Conservation (phyloP, 108 stramenopile genomes). For the Mayamaea pseudoterrestris region DNA sequence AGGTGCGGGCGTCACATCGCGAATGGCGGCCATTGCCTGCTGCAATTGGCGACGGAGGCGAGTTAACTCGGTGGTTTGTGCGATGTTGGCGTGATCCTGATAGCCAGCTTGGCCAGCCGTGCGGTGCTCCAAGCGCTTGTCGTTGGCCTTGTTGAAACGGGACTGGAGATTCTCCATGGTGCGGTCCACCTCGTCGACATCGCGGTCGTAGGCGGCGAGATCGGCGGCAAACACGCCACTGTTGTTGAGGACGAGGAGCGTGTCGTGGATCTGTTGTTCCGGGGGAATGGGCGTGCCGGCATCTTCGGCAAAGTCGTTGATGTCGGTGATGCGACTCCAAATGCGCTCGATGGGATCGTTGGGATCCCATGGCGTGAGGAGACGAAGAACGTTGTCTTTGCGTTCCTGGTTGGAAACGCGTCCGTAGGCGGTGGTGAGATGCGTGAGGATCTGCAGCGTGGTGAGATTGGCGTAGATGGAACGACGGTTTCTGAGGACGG, state of each 20-base stretch:
- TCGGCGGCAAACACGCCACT: background rate
- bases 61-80: slow-evolving; percentile 1
- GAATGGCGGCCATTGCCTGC: too few species aligned
- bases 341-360: slow-evolving; percentile 4
- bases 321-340: background rate
- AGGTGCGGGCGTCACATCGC: too few species aligned
- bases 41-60: background rate
- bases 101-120: slow-evolving; percentile 4
- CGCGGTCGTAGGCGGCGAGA: background rate
- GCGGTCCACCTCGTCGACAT: background rate
- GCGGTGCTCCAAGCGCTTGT: background rate
- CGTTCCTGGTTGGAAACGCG: background rate
- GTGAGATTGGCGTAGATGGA: too few species aligned
- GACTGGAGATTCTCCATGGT: slow-evolving; percentile 1
- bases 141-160: slow-evolving; percentile 5
- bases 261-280: background rate
- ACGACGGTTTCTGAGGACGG: too few species aligned
- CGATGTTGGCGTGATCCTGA: background rate
- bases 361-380: slow-evolving; percentile 7
- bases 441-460: too few species aligned
- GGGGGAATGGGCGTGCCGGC: too few species aligned
- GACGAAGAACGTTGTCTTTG: background rate
- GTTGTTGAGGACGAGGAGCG: background rate
- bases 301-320: background rate
- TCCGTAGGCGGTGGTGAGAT: slow-evolving; percentile 6